A percentile compares a stretch with the other conserved stretches of the same genome.
phyloP scores from a whole-genome alignment of 192 early-diverging fungal species.

The Phycomyces blakesleeanus region DNA sequence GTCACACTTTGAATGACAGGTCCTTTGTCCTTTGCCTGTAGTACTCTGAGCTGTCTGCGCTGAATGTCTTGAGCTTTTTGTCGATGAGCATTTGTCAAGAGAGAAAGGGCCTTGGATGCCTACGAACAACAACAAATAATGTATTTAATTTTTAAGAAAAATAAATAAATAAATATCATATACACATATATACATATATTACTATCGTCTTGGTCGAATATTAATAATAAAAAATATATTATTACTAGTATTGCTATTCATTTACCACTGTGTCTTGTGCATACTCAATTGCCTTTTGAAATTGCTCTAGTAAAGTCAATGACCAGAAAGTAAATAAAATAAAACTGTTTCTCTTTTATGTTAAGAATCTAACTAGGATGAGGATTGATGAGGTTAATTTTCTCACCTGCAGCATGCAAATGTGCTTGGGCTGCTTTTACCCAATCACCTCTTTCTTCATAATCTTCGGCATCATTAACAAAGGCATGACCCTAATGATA shows the following conservation, averaged over 20 bases:
- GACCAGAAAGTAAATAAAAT: background rate
- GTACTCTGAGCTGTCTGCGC: constrained; percentile 30
- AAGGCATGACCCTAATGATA: constrained; percentile 61
- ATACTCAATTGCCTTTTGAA: constrained; percentile 50
- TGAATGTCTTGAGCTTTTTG: constrained; percentile 63
- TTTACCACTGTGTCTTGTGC: constrained; percentile 56
- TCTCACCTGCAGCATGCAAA: constrained; percentile 62
- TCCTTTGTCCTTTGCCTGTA: constrained; percentile 34
- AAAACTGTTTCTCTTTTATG: too few relatives aligned
- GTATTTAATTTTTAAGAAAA: too few relatives aligned
- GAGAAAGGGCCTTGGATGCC: constrained; percentile 59
- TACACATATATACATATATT: too few relatives aligned
- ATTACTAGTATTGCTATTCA: too few relatives aligned
- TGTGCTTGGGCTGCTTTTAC: constrained; percentile 60
- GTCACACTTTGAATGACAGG: constrained; percentile 9
- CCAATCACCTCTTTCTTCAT: constrained; percentile 51
- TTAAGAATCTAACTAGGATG: too few relatives aligned
- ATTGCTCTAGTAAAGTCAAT: constrained; percentile 43
- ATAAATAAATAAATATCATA: background rate
- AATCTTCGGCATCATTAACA: constrained; percentile 62
- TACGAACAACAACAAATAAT: too few relatives aligned
- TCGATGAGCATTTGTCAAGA: constrained; percentile 66
- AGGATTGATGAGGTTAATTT: background rate
- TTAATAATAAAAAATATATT: too few relatives aligned
- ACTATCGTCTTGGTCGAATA: too few relatives aligned